These are phyloP conservation scores for Aspergillus taichungensis DNA, from an alignment of 495 filamentous ascomycete species.

Conservation along the genomic window DNA sequence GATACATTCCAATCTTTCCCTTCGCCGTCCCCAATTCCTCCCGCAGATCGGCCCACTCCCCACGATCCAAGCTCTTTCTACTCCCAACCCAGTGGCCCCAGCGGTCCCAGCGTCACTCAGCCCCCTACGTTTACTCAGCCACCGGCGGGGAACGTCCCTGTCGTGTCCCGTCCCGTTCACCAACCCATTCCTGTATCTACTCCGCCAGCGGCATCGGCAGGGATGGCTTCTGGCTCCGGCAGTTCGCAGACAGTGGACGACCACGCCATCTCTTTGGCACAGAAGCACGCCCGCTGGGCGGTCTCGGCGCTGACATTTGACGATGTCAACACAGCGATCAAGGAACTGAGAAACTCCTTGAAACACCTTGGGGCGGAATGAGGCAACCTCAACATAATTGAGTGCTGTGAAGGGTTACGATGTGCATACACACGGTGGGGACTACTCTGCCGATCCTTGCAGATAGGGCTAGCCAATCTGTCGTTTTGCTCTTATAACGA, in stretches of 20 bases:
- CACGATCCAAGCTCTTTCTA: constrained; percentile 29
- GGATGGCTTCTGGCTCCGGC: constrained; percentile 8
- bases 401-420: too few species aligned
- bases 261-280: constrained; percentile 63
- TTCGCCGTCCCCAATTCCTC: constrained; percentile 23
- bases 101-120: constrained; percentile 4
- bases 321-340: constrained; percentile 83
- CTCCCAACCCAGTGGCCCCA: constrained; percentile 6
- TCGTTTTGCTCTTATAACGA: too few species aligned
- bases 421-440: too few species aligned
- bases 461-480: too few species aligned
- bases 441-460: too few species aligned
- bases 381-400: background rate
- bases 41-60: constrained; percentile 16
- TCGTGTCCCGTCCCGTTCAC: constrained; percentile 8
- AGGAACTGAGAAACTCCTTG: constrained; percentile 71
- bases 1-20: constrained; percentile 41
- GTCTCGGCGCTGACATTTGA: constrained; percentile 96
- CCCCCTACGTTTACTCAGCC: constrained; percentile 16
- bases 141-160: constrained; percentile 9
- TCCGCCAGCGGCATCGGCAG: constrained; percentile 10
- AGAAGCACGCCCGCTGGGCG: constrained; percentile 96
- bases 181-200: constrained; percentile 12
- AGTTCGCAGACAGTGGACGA: constrained; percentile 51
- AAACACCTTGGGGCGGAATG: constrained; percentile 30